Evolutionary conservation across 495 filamentous ascomycete species (phyloP).

Genomic region (Astrothelium macrocarpum): DNA sequence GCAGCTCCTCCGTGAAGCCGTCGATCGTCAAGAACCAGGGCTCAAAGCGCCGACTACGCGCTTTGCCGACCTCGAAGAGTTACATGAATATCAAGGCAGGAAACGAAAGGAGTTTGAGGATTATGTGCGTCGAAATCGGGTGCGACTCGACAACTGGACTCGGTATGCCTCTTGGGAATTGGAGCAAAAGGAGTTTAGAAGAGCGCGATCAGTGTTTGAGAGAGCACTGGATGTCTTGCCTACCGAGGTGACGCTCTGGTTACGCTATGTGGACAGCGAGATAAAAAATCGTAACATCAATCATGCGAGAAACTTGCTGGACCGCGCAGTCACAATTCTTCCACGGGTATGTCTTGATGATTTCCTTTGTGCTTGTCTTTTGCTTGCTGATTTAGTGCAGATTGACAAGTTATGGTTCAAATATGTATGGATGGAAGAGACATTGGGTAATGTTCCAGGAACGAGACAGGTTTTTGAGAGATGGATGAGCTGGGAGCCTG

Average conservation of each 20-base stretch:
- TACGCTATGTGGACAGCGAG: conserved; percentile 90
- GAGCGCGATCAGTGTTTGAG: conserved; percentile 93
- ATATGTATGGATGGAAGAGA: conserved; percentile 99
- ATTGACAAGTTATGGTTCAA: conserved; percentile 94
- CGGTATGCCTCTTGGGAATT: conserved; percentile 95
- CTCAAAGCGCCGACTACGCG: conserved; percentile 87
- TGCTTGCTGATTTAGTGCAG: neutral
- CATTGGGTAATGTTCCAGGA: conserved; percentile 82
- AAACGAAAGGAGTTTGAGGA: conserved; percentile 96
- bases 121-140: conserved; percentile 88
- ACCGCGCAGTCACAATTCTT: conserved; percentile 87
- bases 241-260: conserved; percentile 71
- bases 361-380: neutral
- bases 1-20: conserved; percentile 93
- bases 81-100: conserved; percentile 93
- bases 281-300: conserved; percentile 97
- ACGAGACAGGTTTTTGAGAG: conserved; percentile 92
- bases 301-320: conserved; percentile 87
- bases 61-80: conserved; percentile 93
- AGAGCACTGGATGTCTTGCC: conserved; percentile 86
- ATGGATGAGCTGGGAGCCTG: conserved; percentile 97
- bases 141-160: conserved; percentile 99
- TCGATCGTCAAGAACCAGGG: conserved; percentile 87
- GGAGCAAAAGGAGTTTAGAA: conserved; percentile 95
- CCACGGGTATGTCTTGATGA: conserved; percentile 48